Conservation (phyloP, 2,329 filamentous ascomycete species). For the Parastagonospora nodorum region DNA sequence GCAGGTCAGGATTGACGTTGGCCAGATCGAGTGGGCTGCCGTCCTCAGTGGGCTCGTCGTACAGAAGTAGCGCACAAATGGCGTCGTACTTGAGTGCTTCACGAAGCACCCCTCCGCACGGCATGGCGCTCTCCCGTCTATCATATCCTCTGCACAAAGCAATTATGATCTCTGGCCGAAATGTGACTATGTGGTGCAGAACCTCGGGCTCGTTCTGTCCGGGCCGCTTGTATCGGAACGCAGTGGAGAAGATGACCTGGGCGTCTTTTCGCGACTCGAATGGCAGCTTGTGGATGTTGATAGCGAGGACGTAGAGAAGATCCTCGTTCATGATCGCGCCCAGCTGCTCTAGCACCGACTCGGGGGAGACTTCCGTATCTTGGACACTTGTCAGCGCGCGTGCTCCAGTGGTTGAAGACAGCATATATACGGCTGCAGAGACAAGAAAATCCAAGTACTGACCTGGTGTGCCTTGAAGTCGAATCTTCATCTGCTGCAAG, state of each 20-base stretch:
- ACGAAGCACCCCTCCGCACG: conserved; percentile 85
- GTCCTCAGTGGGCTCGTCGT: conserved; percentile 79
- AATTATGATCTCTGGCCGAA: conserved; percentile 83
- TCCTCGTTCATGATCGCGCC: conserved; percentile 86
- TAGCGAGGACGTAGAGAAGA: conserved; percentile 80
- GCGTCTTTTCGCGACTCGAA: conserved; percentile 97
- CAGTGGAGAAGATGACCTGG: conserved; percentile 93
- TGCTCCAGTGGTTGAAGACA: not conserved
- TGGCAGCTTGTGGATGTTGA: conserved; percentile 80
- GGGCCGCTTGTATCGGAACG: conserved; percentile 84
- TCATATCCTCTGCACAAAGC: conserved; percentile 90
- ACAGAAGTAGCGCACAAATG: conserved; percentile 87
- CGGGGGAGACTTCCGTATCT: conserved; percentile 86
- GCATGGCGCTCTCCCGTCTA: conserved; percentile 86
- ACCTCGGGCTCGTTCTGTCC: conserved; percentile 78
- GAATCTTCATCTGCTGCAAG: conserved; percentile 86
- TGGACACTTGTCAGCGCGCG: conserved; percentile 21
- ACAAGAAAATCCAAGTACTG: conserved; percentile 21
- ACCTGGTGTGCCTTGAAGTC: conserved; percentile 94
- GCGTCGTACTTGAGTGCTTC: conserved; percentile 92
- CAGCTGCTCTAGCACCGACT: conserved; percentile 86
- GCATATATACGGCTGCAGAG: not conserved
- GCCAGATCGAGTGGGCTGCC: conserved; percentile 77
- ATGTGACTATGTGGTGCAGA: conserved; percentile 84
- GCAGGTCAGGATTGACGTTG: conserved; percentile 75